Percentiles rank a stretch among this genome's conserved stretches.
Conservation (phyloP, 129 eudicot species). For the Flaveria robusta region DNA sequence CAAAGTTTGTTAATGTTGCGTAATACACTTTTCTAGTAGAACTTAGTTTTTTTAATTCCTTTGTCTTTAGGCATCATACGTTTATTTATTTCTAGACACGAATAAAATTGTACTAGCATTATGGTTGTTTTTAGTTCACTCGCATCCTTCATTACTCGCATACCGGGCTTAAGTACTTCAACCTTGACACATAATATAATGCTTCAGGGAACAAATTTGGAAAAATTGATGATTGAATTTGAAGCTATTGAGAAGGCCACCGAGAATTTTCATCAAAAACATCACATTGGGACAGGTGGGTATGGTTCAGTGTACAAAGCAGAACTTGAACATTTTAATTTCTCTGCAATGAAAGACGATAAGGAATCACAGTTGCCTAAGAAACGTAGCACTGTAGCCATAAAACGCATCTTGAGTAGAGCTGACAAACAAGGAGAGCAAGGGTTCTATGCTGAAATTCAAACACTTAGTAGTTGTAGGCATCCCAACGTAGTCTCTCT, state of each 20-base stretch:
- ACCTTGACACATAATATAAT: neutral
- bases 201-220: neutral
- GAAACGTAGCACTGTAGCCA: conserved; percentile 7
- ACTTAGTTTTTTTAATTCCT: no score
- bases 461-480: neutral
- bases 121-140: neutral
- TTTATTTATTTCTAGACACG: no score
- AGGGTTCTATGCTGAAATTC: conserved; percentile 1
- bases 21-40: no score
- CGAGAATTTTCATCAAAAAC: neutral
- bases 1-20: no score
- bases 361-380: neutral
- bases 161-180: neutral
- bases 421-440: conserved; percentile 2
- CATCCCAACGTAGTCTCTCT: conserved; percentile 12
- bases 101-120: neutral
- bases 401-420: neutral
- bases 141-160: neutral
- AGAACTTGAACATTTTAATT: conserved; percentile 11
- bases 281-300: conserved; percentile 15
- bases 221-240: conserved; percentile 1
- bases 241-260: neutral
- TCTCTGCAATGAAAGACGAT: neutral
- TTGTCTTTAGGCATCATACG: no score
- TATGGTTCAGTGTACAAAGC: conserved; percentile 15